A percentile compares a stretch with the other conserved stretches of the same genome.
These are phyloP conservation scores for Russula emetica DNA, from an alignment of 768 basidiomycete genomes.

Conservation along the genomic window DNA sequence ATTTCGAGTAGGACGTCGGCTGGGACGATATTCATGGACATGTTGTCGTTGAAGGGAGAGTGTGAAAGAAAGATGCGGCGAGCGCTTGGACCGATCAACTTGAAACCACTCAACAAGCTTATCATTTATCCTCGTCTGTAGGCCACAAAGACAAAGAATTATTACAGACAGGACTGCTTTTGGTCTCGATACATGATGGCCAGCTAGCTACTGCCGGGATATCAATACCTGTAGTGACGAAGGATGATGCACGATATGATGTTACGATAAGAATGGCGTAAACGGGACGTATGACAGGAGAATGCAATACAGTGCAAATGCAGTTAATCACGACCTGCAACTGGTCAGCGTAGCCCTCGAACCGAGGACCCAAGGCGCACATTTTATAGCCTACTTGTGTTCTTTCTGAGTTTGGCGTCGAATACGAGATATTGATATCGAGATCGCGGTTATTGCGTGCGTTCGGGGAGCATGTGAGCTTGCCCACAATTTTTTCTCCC, in stretches of 20 bases:
- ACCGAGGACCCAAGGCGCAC: slow-evolving; percentile 53
- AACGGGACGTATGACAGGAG: background rate
- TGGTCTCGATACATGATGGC: background rate
- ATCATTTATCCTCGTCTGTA: background rate
- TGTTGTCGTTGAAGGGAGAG: background rate
- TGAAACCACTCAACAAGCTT: background rate
- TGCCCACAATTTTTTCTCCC: slow-evolving; percentile 71
- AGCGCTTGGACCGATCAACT: background rate
- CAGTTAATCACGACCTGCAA: slow-evolving; percentile 63
- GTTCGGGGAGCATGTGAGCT: slow-evolving; percentile 80
- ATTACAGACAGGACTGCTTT: slow-evolving; percentile 6
- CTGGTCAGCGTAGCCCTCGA: slow-evolving; percentile 53
- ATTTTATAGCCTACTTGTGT: slow-evolving; percentile 71
- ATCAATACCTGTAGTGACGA: slow-evolving; percentile 16
- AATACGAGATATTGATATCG: slow-evolving; percentile 79
- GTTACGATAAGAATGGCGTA: background rate
- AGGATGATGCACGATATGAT: background rate
- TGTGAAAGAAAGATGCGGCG: background rate
- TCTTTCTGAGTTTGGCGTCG: slow-evolving; percentile 32
- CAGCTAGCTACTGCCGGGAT: background rate
- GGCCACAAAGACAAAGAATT: background rate
- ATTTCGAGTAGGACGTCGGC: slow-evolving; percentile 67
- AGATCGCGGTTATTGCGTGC: slow-evolving; percentile 90
- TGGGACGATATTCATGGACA: slow-evolving; percentile 36
- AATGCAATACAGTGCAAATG: background rate